These are phyloP conservation scores for Fusarium tjaetaba DNA, from an alignment of 2,329 filamentous ascomycete genomes.

Conservation along the genomic window DNA sequence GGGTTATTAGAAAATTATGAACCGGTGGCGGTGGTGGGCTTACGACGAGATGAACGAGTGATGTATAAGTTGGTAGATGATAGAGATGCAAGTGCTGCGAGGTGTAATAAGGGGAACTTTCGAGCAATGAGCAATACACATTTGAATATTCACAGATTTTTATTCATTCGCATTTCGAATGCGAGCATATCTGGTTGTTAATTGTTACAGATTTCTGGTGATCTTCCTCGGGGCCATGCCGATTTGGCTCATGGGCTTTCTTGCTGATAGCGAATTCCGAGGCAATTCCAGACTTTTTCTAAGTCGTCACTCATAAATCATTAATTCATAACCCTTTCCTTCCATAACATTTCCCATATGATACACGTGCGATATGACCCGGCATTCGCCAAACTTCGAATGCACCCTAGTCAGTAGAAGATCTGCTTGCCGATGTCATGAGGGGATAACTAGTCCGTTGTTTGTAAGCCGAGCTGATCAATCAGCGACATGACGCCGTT, in stretches of 20 bases:
- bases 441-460: constrained; percentile 44
- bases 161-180: not conserved
- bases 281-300: not conserved
- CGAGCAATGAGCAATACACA: not conserved
- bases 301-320: constrained; percentile 3
- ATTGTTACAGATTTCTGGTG: constrained; percentile 1
- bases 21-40: constrained; percentile 11
- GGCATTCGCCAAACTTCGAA: not conserved
- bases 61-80: constrained; percentile 24
- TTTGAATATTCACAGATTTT: not conserved
- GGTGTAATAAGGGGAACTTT: constrained; percentile 14
- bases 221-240: not conserved
- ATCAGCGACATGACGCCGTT: constrained; percentile 40
- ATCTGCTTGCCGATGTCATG: constrained; percentile 42
- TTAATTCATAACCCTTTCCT: not conserved
- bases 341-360: not conserved
- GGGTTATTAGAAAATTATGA: constrained; percentile 34
- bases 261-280: constrained; percentile 2
- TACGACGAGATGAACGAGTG: constrained; percentile 34
- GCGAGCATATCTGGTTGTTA: not conserved
- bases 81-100: constrained; percentile 31
- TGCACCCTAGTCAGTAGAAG: constrained; percentile 19
- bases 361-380: not conserved
- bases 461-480: constrained; percentile 32
- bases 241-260: not conserved